Conservation (phyloP, 1,284 basidiomycete species). For the Ustilago xerochloae region DNA sequence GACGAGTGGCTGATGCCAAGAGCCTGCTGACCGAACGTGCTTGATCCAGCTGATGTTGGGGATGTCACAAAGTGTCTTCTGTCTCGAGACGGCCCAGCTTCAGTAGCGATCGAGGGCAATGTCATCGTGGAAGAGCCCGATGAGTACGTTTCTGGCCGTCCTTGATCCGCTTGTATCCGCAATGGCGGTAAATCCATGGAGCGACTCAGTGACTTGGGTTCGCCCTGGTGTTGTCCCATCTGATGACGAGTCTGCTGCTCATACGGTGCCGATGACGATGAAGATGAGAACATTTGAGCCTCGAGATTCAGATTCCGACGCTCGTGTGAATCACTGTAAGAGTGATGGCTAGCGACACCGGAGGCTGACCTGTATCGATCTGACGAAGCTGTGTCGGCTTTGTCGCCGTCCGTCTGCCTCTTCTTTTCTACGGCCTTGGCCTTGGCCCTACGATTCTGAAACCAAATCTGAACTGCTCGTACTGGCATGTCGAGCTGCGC, state of each 20-base stretch:
- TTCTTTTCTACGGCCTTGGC: slow-evolving; percentile 55
- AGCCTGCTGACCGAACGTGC: background rate
- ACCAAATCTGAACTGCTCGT: slow-evolving; percentile 60
- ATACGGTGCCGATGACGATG: background rate
- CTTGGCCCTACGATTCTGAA: slow-evolving; percentile 60
- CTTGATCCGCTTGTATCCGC: slow-evolving; percentile 6
- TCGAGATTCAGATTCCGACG: slow-evolving; percentile 3
- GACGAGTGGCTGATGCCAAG: background rate
- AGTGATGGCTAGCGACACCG: slow-evolving; percentile 5
- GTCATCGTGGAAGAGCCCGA: background rate
- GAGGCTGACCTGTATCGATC: slow-evolving; percentile 1
- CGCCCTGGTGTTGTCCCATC: background rate
- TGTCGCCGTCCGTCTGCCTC: slow-evolving; percentile 4
- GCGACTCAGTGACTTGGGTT: background rate
- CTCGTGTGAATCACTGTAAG: slow-evolving; percentile 4
- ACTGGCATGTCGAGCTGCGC: slow-evolving; percentile 60
- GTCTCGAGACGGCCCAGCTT: background rate
- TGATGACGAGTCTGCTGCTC: background rate
- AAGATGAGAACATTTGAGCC: background rate
- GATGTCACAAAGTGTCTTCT: background rate
- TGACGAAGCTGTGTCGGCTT: background rate
- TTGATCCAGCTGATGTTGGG: background rate
- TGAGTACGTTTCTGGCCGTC: background rate
- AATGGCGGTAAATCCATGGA: slow-evolving; percentile 24
- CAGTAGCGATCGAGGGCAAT: background rate